Percentiles rank a stretch among this genome's conserved stretches.
These are phyloP conservation scores for Hyphodiscus sp. DNA, from an alignment of 2,329 filamentous ascomycete genomes.

Conservation along the genomic window DNA sequence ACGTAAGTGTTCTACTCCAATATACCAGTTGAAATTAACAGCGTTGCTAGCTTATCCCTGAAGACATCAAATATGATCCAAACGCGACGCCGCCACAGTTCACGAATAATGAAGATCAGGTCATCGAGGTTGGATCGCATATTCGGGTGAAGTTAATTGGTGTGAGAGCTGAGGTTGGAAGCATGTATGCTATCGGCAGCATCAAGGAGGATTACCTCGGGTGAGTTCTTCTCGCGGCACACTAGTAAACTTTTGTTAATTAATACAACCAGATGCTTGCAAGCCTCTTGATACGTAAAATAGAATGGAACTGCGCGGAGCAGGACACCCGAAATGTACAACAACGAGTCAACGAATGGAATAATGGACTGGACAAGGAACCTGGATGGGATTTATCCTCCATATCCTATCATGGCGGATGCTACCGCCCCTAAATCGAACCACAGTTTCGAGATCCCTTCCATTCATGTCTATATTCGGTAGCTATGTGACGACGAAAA, in stretches of 20 bases:
- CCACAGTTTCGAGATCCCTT: neutral
- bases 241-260: neutral
- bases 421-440: neutral
- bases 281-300: constrained; percentile 19
- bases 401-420: neutral
- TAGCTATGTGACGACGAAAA: neutral
- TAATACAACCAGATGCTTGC: constrained; percentile 21
- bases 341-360: neutral
- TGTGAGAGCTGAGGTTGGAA: constrained; percentile 84
- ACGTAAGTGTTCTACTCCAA: constrained; percentile 18
- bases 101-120: constrained; percentile 88
- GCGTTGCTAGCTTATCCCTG: constrained; percentile 68
- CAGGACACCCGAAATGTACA: neutral
- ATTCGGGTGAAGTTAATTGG: constrained; percentile 93
- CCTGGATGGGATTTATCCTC: neutral
- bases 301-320: neutral
- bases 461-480: neutral
- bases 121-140: constrained; percentile 90
- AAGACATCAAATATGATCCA: constrained; percentile 87
- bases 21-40: constrained; percentile 14
- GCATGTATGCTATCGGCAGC: constrained; percentile 95
- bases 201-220: constrained; percentile 81
- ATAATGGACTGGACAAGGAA: neutral
- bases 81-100: constrained; percentile 96
- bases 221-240: constrained; percentile 35